A percentile compares a stretch with the other conserved stretches of the same genome.
These are phyloP conservation scores for Aureobasidium sp. DNA, from an alignment of 2,329 filamentous ascomycete genomes.

Conservation along the genomic window DNA sequence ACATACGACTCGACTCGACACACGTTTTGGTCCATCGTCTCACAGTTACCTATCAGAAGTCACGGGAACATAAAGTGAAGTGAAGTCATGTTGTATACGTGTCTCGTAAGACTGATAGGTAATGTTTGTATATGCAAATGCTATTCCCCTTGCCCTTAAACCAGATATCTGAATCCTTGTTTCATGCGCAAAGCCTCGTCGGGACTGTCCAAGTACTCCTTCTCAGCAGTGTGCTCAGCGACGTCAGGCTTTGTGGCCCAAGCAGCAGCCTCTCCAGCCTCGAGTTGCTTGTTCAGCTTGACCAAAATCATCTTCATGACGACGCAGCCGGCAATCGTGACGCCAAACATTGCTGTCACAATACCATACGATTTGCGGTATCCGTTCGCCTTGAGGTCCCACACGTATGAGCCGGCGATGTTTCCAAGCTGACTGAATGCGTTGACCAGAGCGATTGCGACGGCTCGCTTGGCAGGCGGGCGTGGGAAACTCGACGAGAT, in stretches of 20 bases:
- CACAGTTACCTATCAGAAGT: background rate
- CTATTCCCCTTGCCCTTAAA: conserved; percentile 13
- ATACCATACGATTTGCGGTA: conserved; percentile 58
- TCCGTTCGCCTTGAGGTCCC: conserved; percentile 51
- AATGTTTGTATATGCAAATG: background rate
- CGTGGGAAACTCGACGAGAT: conserved; percentile 33
- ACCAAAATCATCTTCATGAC: conserved; percentile 18
- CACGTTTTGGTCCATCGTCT: background rate
- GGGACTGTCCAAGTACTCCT: conserved; percentile 9
- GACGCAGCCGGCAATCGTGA: conserved; percentile 45
- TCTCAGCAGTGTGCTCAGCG: conserved; percentile 15
- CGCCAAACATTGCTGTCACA: conserved; percentile 55
- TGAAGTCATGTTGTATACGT: background rate
- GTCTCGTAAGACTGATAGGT: conserved; percentile 1
- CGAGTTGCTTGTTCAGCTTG: conserved; percentile 22
- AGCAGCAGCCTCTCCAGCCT: conserved; percentile 19
- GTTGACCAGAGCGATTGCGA: conserved; percentile 24
- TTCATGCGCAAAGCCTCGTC: conserved; percentile 17
- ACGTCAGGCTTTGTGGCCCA: conserved; percentile 17
- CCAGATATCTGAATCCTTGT: conserved; percentile 22
- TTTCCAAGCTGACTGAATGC: conserved; percentile 20
- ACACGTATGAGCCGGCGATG: conserved; percentile 53
- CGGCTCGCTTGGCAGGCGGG: conserved; percentile 24
- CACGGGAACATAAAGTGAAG: background rate
- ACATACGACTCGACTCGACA: background rate